A percentile compares a stretch with the other conserved stretches of the same genome.
phyloP scores from a whole-genome alignment of 2,329 filamentous ascomycete genomes.

The Venturia carpophila region DNA sequence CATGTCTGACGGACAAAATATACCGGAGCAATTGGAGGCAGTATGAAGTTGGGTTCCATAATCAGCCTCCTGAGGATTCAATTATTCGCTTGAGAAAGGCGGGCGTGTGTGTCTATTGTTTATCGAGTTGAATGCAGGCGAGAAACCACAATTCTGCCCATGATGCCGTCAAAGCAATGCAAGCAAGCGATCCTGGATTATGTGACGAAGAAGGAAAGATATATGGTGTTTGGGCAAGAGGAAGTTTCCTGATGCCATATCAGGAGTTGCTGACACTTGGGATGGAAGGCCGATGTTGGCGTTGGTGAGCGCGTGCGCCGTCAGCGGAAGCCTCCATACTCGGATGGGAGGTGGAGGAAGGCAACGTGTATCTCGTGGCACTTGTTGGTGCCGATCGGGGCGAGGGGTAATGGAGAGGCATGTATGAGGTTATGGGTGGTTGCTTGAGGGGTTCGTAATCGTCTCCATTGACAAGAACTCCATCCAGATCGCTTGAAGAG shows the following conservation, averaged over 20 bases:
- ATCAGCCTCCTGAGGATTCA: not conserved
- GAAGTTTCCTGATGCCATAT: not conserved
- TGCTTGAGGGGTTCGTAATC: conserved; percentile 10
- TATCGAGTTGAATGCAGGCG: not conserved
- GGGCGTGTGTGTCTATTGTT: not conserved
- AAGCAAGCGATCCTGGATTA: not conserved
- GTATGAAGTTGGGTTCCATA: not conserved
- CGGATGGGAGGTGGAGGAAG: not conserved
- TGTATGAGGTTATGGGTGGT: not conserved
- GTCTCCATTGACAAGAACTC: conserved; percentile 7
- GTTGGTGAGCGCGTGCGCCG: not conserved
- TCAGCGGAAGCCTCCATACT: not conserved
- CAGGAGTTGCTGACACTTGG: conserved; percentile 2
- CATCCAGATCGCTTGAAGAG: not conserved
- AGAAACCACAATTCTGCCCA: not conserved
- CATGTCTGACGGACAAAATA: not conserved
- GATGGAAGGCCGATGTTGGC: conserved; percentile 4
- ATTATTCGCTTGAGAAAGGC: not conserved
- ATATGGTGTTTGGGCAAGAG: not conserved
- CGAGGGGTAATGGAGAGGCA: not conserved
- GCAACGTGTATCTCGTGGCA: conserved; percentile 2
- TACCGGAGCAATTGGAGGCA: not conserved
- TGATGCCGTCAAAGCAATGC: not conserved
- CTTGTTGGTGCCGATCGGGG: conserved; percentile 2
- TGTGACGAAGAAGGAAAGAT: not conserved